Evolutionary conservation across 75 land plant species (phyloP), one percentile per base, ranked within the genome.

Genomic region (Pinus tabuliformis): DNA sequence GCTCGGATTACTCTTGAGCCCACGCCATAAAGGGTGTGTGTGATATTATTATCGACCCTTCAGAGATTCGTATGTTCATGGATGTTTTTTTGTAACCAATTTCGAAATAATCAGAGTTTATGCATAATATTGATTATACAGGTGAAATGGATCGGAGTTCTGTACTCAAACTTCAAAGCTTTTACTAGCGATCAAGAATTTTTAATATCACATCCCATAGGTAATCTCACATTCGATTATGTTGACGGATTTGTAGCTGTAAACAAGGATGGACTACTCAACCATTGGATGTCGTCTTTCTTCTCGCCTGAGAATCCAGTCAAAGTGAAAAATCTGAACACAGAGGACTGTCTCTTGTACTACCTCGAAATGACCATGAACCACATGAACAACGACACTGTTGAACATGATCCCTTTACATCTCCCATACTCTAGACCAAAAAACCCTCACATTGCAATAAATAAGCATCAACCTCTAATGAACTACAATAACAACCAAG

Each of bases 201-300:
- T 18, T 75, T 88, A 3, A 82, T 86, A 33, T 88, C 91, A 9
- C 37, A 8, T 18, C 37, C 28, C 22, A 26, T 30, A 3, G 39
- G 39, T 3, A 68, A 14, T 0, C 37, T 75, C 45, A 54, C 63
- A 5, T 79, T 88, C n/a, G 74, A 89, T 28, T 89, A 89, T 63
- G 1, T 89, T 3, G 91, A 89, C 76, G 96, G 94, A 24, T 89
- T 91, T 73, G 94, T 89, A 3, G 79, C 88, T 5, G 80, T 86
- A 62, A 86, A 91, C 80, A 83, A 85, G 56, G 89, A 85, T 0
- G 89, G 89, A 16, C 65, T 89, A 5, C 62, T 87, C 3, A 85
- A 83, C 54, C 86, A 79, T 72, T 93, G 93, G 93, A 89, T 87
- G 68, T 89, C 91, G 1, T 86, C 89, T 15, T 85, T 90, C 81